Evolutionary conservation across 768 basidiomycete genomes (phyloP).

Genomic region (Termitomyces sp.): DNA sequence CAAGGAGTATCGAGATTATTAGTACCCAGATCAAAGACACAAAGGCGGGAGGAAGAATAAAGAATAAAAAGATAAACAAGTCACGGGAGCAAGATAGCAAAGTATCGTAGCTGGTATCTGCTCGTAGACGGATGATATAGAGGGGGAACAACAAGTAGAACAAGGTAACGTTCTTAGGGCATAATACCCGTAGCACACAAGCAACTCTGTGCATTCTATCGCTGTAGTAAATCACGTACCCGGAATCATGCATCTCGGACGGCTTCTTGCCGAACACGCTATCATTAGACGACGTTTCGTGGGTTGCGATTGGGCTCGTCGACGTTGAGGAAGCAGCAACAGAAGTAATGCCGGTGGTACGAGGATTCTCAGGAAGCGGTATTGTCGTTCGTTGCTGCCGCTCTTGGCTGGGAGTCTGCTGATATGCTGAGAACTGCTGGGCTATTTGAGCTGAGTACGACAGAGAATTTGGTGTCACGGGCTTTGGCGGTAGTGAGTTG

Average conservation of each 20-base stretch:
- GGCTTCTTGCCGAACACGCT: constrained; percentile 56
- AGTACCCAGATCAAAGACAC: constrained; percentile 20
- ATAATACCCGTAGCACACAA: background rate
- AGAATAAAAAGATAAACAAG: constrained; percentile 10
- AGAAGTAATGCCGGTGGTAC: constrained; percentile 16
- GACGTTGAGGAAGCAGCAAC: constrained; percentile 5
- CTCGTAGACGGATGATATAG: constrained; percentile 17
- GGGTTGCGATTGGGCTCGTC: constrained; percentile 23
- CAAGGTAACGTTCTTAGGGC: constrained; percentile 10
- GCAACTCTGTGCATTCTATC: background rate
- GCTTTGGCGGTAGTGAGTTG: constrained; percentile 25
- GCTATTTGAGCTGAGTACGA: constrained; percentile 66
- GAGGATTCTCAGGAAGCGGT: constrained; percentile 21
- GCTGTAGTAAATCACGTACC: constrained; percentile 48
- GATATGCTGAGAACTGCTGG: constrained; percentile 60
- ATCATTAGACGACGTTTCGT: constrained; percentile 27
- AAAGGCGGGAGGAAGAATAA: constrained; percentile 12
- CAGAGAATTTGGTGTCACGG: constrained; percentile 27
- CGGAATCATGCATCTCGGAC: constrained; percentile 78
- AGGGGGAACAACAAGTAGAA: constrained; percentile 8
- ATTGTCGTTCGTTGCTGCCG: constrained; percentile 41
- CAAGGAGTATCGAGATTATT: constrained; percentile 19
- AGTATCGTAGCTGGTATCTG: constrained; percentile 29
- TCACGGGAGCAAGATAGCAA: constrained; percentile 24
- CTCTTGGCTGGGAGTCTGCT: constrained; percentile 64